Conservation (phyloP, 306 rosid genomes). For the Malus asiatica region DNA sequence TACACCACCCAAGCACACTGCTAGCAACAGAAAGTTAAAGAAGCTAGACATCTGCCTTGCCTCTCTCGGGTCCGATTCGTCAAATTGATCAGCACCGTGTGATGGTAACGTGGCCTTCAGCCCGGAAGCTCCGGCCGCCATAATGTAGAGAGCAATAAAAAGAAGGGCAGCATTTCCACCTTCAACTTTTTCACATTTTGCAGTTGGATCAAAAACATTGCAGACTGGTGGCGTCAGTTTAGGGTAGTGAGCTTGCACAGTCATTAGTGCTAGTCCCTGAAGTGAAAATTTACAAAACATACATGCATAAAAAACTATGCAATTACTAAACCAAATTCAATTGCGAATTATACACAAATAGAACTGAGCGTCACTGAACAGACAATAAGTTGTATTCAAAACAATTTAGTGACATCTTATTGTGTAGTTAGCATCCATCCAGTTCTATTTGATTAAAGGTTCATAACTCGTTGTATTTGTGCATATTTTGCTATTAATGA, state of each 20-base stretch:
- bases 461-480: too few species aligned
- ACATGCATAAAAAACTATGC: neutral
- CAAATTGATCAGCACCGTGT: conserved; percentile 92
- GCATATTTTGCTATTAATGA: neutral
- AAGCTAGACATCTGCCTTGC: conserved; percentile 59
- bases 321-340: neutral
- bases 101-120: conserved; percentile 70
- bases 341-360: neutral
- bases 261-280: conserved; percentile 59
- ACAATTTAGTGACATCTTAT: too few species aligned
- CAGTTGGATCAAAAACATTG: conserved; percentile 20
- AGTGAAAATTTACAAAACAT: neutral
- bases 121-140: conserved; percentile 64
- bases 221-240: conserved; percentile 57
- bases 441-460: neutral
- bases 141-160: conserved; percentile 49
- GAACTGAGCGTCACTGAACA: too few species aligned
- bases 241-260: conserved; percentile 67
- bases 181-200: conserved; percentile 36
- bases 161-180: conserved; percentile 49
- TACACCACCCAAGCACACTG: conserved; percentile 61
- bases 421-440: too few species aligned
- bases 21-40: conserved; percentile 60
- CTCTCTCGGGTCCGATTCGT: conserved; percentile 70
- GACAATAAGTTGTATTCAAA: too few species aligned